phyloP scores from a whole-genome alignment of 192 early-diverging fungal genomes.

The Linderina pennispora region DNA sequence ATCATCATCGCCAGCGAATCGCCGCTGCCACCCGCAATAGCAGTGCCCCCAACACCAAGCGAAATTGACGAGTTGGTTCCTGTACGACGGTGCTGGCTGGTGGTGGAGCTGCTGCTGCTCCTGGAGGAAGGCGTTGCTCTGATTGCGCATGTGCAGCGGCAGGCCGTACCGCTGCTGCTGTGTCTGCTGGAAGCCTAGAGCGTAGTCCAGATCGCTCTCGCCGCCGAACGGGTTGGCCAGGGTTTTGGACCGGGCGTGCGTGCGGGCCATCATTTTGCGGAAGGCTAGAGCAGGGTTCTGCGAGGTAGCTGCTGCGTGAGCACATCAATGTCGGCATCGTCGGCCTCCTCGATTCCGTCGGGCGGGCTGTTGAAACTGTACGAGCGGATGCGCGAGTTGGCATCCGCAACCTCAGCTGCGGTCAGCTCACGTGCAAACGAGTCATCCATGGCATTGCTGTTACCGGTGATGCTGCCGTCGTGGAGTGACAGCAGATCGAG shows the following conservation, averaged over 20 bases:
- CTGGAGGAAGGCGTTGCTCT: too few species aligned
- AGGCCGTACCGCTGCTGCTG: background rate
- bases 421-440: background rate
- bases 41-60: too few species aligned
- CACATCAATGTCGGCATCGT: slow-evolving; percentile 41
- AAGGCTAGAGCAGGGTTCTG: slow-evolving; percentile 40
- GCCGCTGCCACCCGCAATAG: too few species aligned
- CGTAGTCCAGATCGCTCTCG: background rate
- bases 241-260: slow-evolving; percentile 42
- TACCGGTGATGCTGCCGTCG: slow-evolving; percentile 8
- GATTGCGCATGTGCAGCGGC: background rate
- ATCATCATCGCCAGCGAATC: background rate
- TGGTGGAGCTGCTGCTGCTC: too few species aligned
- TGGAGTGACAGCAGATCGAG: slow-evolving; percentile 29
- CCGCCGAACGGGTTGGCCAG: slow-evolving; percentile 20
- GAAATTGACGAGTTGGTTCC: background rate
- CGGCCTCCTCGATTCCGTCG: slow-evolving; percentile 13
- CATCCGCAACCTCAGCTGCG: slow-evolving; percentile 4
- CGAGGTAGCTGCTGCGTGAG: slow-evolving; percentile 38
- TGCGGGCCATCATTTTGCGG: slow-evolving; percentile 47
- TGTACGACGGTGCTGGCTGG: background rate
- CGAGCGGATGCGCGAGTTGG: slow-evolving; percentile 33
- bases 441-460: slow-evolving; percentile 2
- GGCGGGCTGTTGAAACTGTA: slow-evolving; percentile 46
- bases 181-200: background rate